Conservation (phyloP, 192 early-diverging fungal species). For the Backusella morwellensis region DNA sequence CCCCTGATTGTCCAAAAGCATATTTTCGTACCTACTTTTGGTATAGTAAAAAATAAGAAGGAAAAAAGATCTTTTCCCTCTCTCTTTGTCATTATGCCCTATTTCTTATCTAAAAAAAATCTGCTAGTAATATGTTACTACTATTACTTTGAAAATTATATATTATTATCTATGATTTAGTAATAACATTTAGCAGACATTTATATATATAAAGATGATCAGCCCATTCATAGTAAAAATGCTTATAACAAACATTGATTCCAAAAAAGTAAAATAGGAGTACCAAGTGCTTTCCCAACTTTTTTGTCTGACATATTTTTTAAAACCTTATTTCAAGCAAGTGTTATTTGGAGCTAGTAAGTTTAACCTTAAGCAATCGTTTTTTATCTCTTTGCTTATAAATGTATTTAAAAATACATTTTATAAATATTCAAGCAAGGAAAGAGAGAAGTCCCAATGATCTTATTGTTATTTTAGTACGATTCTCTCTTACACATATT, state of each 20-base stretch:
- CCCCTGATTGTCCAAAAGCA: neutral
- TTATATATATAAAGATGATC: neutral
- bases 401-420: neutral
- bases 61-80: neutral
- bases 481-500: neutral
- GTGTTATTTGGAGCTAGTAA: neutral
- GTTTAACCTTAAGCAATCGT: neutral
- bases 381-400: neutral
- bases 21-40: neutral
- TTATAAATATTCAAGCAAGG: neutral
- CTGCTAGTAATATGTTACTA: neutral
- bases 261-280: neutral
- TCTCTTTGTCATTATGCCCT: neutral
- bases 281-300: neutral
- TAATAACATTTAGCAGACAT: neutral
- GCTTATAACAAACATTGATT: neutral
- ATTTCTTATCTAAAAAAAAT: neutral
- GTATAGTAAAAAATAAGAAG: neutral
- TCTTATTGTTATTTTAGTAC: neutral
- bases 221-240: neutral
- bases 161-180: neutral
- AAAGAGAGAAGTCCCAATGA: neutral
- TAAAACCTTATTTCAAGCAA: neutral
- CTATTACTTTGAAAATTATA: neutral
- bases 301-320: neutral